A percentile compares a stretch with the other conserved stretches of the same genome.
These are phyloP conservation scores for Centella asiatica DNA, from an alignment of 129 eudicot genomes.

Conservation along the genomic window DNA sequence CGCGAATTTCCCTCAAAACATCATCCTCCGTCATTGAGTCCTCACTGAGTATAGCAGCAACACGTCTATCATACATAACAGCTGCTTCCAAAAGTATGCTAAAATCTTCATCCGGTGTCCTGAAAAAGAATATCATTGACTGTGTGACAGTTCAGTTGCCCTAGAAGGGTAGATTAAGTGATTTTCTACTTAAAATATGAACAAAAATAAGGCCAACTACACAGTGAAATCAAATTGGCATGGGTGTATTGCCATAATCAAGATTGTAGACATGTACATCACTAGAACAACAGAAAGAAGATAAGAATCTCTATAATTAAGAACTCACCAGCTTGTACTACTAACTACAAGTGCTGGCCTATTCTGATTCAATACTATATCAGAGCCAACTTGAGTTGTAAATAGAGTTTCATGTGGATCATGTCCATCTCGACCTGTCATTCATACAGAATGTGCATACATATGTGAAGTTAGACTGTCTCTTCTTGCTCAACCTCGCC, in stretches of 20 bases:
- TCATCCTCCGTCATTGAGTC: constrained; percentile 50
- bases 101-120: constrained; percentile 98
- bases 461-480: constrained; percentile 8
- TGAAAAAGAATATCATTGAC: constrained; percentile 19
- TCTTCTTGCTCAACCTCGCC: not conserved
- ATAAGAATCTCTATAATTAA: constrained; percentile 3
- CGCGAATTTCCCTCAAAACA: constrained; percentile 50
- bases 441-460: constrained; percentile 22
- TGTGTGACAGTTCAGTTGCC: not conserved
- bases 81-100: constrained; percentile 94
- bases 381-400: constrained; percentile 44
- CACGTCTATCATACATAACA: constrained; percentile 88
- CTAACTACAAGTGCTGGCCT: constrained; percentile 91
- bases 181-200: not conserved
- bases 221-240: not conserved
- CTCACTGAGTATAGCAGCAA: constrained; percentile 76
- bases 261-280: not conserved
- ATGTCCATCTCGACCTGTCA: constrained; percentile 20
- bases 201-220: not conserved
- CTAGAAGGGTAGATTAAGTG: not conserved
- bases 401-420: constrained; percentile 48
- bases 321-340: constrained; percentile 94
- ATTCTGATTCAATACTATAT: constrained; percentile 49
- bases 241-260: not conserved
- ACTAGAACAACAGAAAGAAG: not conserved